Conservation (phyloP, 208 protist species). For the Herpetomonas muscarum region DNA sequence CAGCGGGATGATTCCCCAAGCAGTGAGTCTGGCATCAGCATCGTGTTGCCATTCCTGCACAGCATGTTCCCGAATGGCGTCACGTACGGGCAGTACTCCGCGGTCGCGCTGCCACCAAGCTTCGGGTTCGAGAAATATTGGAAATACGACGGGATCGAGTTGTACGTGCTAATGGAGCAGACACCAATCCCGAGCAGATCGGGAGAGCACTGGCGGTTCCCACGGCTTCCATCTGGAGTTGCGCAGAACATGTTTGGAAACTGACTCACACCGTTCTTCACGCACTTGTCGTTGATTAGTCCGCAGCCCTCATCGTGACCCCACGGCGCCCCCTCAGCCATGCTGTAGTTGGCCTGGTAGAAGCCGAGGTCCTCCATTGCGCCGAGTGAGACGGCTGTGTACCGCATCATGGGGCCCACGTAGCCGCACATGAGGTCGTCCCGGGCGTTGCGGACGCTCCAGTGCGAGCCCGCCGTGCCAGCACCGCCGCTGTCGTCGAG, state of each 20-base stretch:
- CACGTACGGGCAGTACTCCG: conserved; percentile 41
- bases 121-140: conserved; percentile 26
- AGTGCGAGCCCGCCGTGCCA: conserved; percentile 53
- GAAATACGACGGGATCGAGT: conserved; percentile 3
- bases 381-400: conserved; percentile 54
- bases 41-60: conserved; percentile 12
- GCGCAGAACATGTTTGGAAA: conserved; percentile 34
- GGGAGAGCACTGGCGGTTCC: conserved; percentile 13
- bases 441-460: conserved; percentile 48
- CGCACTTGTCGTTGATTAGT: conserved; percentile 23
- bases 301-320: conserved; percentile 44
- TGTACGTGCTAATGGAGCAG: conserved; percentile 9
- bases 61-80: conserved; percentile 1
- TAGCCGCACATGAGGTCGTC: conserved; percentile 66
- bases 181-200: conserved; percentile 17
- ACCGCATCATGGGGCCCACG: conserved; percentile 17
- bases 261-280: conserved; percentile 12
- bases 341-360: conserved; percentile 45
- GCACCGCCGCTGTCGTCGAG: conserved; percentile 48
- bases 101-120: conserved; percentile 4
- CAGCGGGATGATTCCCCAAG: conserved; percentile 7
- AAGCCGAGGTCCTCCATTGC: conserved; percentile 56
- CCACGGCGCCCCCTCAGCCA: conserved; percentile 51
- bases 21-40: conserved; percentile 13
- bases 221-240: background rate